Evolutionary conservation across 352 stramenopile species (phyloP), one percentile per base, ranked within the genome.

Genomic region (Phytophthora hybrid): DNA sequence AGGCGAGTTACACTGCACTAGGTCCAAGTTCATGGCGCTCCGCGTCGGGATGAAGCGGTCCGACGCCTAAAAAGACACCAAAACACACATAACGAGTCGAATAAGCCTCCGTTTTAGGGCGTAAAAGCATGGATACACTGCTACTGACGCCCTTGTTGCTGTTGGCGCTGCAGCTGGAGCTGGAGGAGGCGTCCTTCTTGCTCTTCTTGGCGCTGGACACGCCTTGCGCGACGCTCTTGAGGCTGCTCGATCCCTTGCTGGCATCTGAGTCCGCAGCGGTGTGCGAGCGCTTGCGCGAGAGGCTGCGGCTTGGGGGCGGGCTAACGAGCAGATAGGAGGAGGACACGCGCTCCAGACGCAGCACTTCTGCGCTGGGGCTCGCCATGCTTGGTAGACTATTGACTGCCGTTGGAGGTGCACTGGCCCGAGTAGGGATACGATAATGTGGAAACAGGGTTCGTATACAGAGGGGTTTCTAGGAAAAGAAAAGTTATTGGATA

Each of bases 21-120:
- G 71, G 53, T 95, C 88, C 73, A 96, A 82, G 79, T 94, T 94
- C 89, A 95, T 96, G 37, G 89, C 89, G 57, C 88, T 92, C 2
- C 89, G 87, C 68, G 92, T 96, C 31, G 89, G 89, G 60, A 96
- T 96, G 74, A 95, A 96, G 44, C 89, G 84, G 68, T 96, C 89
- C 10, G 82, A 83, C 26, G 80, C 73, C 74, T 92, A 69, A 47
- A 73, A 14, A 19, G 5, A 5, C 64, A n/a, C 5, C 18, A 61
- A 63, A 55, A 39, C 3, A 61, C 55, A 64, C 21, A 54, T 37
- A 72, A 70, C 14, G 66, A 57, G 52, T 31, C 8, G 46, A 29
- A 60, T 73, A 72, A 64, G 56, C 59, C 21, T 61, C 13, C 29
- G 39, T 56, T 63, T 68, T 41, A 44, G 21, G 0, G 18, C 7